phyloP scores from a whole-genome alignment of 2,329 filamentous ascomycete species.

The Ambrosiella cleistominuta region DNA sequence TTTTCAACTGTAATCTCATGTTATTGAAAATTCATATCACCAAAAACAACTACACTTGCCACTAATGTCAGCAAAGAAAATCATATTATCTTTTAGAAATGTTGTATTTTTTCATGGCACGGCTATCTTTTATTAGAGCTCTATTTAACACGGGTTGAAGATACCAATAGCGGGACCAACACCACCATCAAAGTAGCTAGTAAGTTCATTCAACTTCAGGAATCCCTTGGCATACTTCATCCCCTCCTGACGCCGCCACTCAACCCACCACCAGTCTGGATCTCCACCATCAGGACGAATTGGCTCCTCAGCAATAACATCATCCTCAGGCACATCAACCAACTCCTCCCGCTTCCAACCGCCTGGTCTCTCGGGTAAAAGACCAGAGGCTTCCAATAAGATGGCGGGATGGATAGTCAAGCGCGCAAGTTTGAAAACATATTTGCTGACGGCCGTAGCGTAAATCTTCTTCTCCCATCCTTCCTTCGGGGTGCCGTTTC shows the following conservation, averaged over 20 bases:
- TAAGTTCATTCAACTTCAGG: conserved; percentile 36
- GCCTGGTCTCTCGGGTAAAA: conserved; percentile 57
- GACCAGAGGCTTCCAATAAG: conserved; percentile 49
- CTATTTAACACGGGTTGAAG: conserved; percentile 26
- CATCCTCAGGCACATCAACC: conserved; percentile 22
- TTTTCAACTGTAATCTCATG: background rate
- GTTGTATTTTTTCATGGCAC: too few relatives aligned
- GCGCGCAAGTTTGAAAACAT: conserved; percentile 66
- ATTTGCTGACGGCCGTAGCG: conserved; percentile 59
- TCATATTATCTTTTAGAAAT: background rate
- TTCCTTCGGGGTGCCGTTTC: conserved; percentile 9
- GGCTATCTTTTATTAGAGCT: background rate
- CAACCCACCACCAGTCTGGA: conserved; percentile 42
- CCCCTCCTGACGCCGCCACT: conserved; percentile 36
- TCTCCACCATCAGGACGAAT: conserved; percentile 15
- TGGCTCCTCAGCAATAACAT: conserved; percentile 15
- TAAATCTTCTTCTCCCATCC: conserved; percentile 47
- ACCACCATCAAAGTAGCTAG: conserved; percentile 35
- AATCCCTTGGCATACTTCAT: conserved; percentile 38
- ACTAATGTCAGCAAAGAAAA: too few relatives aligned
- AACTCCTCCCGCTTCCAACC: conserved; percentile 35
- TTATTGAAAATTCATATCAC: background rate
- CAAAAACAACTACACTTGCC: too few relatives aligned
- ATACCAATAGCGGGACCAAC: conserved; percentile 32
- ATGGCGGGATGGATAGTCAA: conserved; percentile 72